A percentile compares a stretch with the other conserved stretches of the same genome.
Evolutionary conservation across 169 alveolate genomes (phyloP).

Genomic region (Eimeria brunetti): DNA sequence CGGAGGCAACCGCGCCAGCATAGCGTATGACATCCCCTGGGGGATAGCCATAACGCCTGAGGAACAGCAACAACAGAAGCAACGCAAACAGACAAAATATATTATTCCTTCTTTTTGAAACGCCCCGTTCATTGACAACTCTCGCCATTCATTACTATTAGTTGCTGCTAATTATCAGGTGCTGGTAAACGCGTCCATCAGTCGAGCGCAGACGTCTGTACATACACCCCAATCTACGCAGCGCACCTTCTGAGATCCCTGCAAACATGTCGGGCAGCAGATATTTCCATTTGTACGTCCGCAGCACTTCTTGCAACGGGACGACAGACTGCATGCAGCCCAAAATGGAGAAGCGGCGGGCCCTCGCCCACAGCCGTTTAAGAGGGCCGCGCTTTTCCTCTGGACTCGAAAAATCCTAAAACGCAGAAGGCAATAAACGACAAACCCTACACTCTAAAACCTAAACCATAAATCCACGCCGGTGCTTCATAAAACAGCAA

Average conservation of each 20-base stretch:
- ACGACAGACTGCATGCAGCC: conserved; percentile 34
- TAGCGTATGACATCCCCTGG: conserved; percentile 82
- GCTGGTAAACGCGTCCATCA: not conserved
- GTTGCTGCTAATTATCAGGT: not conserved
- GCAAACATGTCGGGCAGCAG: conserved; percentile 72
- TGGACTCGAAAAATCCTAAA: conserved; percentile 45
- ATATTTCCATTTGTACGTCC: conserved; percentile 60
- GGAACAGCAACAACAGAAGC: not conserved
- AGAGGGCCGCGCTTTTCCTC: not conserved
- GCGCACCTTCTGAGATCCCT: conserved; percentile 73
- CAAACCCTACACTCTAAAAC: not conserved
- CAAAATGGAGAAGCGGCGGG: conserved; percentile 54
- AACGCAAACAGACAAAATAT: not conserved
- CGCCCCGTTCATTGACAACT: not conserved
- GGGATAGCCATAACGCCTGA: conserved; percentile 83
- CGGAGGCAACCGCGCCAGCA: conserved; percentile 82
- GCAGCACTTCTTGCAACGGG: conserved; percentile 62
- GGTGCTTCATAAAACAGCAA: not conserved
- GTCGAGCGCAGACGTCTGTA: not conserved
- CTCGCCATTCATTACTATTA: too few relatives aligned
- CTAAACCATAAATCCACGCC: too few relatives aligned
- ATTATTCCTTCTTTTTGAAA: too few relatives aligned
- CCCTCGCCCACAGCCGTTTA: conserved; percentile 11
- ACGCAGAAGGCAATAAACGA: not conserved
- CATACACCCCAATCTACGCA: not conserved